Conservation (phyloP, 1,284 basidiomycete genomes). For the Lentinus polychrous region DNA sequence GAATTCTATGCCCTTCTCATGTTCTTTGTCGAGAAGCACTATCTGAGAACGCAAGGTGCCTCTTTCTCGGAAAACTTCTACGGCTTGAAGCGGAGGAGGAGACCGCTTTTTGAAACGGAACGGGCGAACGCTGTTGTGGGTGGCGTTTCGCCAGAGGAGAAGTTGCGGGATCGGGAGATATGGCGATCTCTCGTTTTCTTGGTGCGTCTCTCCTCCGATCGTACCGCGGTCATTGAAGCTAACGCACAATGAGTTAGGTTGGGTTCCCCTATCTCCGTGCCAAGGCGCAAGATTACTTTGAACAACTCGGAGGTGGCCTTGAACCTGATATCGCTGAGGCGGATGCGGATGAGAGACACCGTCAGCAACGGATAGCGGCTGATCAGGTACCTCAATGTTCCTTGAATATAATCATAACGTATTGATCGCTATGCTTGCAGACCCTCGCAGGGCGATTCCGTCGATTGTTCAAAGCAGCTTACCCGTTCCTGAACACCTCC, state of each 20-base stretch:
- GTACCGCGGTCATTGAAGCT: background rate
- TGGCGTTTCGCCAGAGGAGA: slow-evolving; percentile 56
- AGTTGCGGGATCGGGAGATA: slow-evolving; percentile 55
- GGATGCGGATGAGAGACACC: slow-evolving; percentile 19
- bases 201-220: slow-evolving; percentile 36
- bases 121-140: slow-evolving; percentile 62
- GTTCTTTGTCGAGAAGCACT: slow-evolving; percentile 86
- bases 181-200: slow-evolving; percentile 72
- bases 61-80: slow-evolving; percentile 95
- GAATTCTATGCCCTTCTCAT: slow-evolving; percentile 91
- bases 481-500: slow-evolving; percentile 76
- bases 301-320: slow-evolving; percentile 80
- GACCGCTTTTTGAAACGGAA: slow-evolving; percentile 62
- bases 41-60: slow-evolving; percentile 80
- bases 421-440: slow-evolving; percentile 21
- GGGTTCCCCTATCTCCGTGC: slow-evolving; percentile 86
- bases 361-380: slow-evolving; percentile 37
- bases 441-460: slow-evolving; percentile 42
- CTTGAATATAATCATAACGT: no score
- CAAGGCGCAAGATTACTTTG: slow-evolving; percentile 87
- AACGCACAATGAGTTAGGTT: slow-evolving; percentile 42
- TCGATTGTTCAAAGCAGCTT: slow-evolving; percentile 59
- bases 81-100: slow-evolving; percentile 73
- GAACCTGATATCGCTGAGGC: slow-evolving; percentile 63
- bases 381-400: slow-evolving; percentile 38